Base-by-base conservation (phyloP, 805 yeast species). In the Yamadazyma laniorum region DNA sequence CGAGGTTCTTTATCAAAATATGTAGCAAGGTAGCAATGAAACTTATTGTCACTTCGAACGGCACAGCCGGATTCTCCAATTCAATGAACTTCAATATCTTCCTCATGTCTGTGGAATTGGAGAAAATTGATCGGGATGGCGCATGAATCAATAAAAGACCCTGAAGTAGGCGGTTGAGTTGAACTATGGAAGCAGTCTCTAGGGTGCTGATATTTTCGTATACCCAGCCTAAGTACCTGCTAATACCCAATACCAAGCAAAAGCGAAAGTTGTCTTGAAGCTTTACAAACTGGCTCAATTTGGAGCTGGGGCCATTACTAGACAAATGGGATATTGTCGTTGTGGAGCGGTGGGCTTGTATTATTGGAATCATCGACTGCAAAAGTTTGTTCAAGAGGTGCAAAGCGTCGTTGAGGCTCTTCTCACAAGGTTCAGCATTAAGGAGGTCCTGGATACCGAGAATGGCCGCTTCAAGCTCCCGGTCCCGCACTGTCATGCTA, bases 91-190 rank as follows among this genome's bases (percentile, higher is more conserved):
- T 32, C n/a, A 67, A 41, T 7, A 67, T 41, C 29, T 58, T 37
- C 14, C 51, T 54, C 75, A 72, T 63, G 42, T 72, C 74, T 13
- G 52, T 43, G 14, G 57, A 54, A 31, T 72, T 53, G 17, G 63
- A 54, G 50, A 83, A 80, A 2, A 78, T 44, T 9, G 58, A 50
- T 38, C 88, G 59, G 14, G 83, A 75, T 2, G 59, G 59, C 3
- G 80, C 73, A 51, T 83, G 90, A 6, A 82, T 35, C 29, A 83
- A 59, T 15, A 83, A 62, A 8, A 78, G 58, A 0, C 89, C 90
- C 48, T 80, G 84, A 3, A 81, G 54, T 1, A 75, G 59, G 28
- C 70, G 49, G 42, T 67, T 64, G 26, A 59, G 56, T 18, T 47
- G 43, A 15, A 50, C 34, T 6, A 43, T 14, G 5, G 18, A 23